A percentile compares a stretch with the other conserved stretches of the same genome.
phyloP scores from a whole-genome alignment of 1,284 basidiomycete genomes.

The Tylopilus sp. region DNA sequence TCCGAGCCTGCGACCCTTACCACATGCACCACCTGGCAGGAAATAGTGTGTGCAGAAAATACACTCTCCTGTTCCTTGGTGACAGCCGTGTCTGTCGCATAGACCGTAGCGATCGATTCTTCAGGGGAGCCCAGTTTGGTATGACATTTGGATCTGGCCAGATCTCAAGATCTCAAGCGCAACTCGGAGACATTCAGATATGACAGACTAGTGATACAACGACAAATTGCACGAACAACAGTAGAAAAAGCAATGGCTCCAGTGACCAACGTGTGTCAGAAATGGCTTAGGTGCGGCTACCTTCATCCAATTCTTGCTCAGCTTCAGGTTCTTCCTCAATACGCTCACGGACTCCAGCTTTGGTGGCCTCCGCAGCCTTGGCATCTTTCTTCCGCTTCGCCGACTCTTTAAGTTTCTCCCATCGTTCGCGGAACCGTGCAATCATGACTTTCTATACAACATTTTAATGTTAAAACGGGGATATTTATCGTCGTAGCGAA shows the following conservation, averaged over 20 bases:
- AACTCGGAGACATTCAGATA: background rate
- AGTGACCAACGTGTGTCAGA: background rate
- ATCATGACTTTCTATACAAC: conserved; percentile 70
- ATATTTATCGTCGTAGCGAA: conserved; percentile 33
- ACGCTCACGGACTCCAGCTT: conserved; percentile 50
- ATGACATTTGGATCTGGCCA: no score
- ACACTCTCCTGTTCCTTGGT: background rate
- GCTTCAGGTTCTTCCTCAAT: conserved; percentile 76
- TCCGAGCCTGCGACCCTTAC: background rate
- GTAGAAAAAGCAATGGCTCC: conserved; percentile 5
- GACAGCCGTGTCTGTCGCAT: background rate
- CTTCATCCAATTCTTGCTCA: conserved; percentile 48
- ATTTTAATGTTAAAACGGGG: conserved; percentile 13
- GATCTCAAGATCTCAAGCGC: background rate
- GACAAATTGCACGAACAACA: background rate
- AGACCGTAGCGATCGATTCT: no score
- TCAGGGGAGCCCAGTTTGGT: no score
- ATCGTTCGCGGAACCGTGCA: conserved; percentile 76
- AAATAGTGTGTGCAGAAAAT: background rate
- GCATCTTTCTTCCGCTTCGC: conserved; percentile 83
- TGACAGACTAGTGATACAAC: conserved; percentile 17
- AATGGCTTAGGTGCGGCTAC: conserved; percentile 4
- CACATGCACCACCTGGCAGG: background rate
- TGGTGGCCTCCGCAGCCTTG: conserved; percentile 53
- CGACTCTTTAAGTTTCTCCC: conserved; percentile 84